These are phyloP conservation scores for Colletotrichum orbiculare DNA, from an alignment of 2,329 filamentous ascomycete species.

Conservation along the genomic window DNA sequence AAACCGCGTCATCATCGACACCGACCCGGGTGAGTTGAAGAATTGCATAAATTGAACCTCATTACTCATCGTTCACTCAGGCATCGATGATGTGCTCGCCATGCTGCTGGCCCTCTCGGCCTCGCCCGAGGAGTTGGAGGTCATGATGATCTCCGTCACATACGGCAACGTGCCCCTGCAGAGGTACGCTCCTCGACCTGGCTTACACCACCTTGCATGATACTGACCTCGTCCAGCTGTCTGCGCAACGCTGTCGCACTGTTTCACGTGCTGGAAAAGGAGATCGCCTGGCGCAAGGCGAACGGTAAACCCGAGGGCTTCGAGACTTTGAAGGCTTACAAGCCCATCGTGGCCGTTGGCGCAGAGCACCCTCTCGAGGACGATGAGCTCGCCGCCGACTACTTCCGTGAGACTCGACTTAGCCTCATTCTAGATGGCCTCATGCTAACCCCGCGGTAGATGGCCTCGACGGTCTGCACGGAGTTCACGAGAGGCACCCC, in stretches of 20 bases:
- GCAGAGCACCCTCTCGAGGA: constrained; percentile 88
- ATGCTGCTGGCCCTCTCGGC: constrained; percentile 88
- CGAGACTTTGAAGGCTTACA: constrained; percentile 75
- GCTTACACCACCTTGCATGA: background rate
- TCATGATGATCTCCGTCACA: constrained; percentile 87
- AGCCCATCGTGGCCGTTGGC: constrained; percentile 88
- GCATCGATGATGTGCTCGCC: constrained; percentile 91
- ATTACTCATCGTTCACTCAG: constrained; percentile 49
- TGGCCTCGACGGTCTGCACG: constrained; percentile 80
- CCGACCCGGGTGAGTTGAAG: constrained; percentile 78
- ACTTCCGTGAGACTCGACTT: constrained; percentile 77
- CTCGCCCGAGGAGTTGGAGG: constrained; percentile 84
- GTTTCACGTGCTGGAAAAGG: constrained; percentile 92
- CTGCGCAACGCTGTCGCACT: constrained; percentile 89
- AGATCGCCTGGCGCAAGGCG: constrained; percentile 82
- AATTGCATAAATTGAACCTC: background rate
- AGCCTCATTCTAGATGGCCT: background rate
- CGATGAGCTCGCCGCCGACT: constrained; percentile 81
- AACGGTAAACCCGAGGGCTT: constrained; percentile 77
- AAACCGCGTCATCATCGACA: constrained; percentile 92
- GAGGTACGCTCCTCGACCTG: constrained; percentile 62
- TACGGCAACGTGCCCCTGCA: constrained; percentile 93
- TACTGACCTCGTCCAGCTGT: constrained; percentile 64
- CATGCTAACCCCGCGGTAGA: constrained; percentile 57
- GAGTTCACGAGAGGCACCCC: constrained; percentile 79